Conservation (phyloP, 139 green algal species). For the Limnomonas spitsbergensis region DNA sequence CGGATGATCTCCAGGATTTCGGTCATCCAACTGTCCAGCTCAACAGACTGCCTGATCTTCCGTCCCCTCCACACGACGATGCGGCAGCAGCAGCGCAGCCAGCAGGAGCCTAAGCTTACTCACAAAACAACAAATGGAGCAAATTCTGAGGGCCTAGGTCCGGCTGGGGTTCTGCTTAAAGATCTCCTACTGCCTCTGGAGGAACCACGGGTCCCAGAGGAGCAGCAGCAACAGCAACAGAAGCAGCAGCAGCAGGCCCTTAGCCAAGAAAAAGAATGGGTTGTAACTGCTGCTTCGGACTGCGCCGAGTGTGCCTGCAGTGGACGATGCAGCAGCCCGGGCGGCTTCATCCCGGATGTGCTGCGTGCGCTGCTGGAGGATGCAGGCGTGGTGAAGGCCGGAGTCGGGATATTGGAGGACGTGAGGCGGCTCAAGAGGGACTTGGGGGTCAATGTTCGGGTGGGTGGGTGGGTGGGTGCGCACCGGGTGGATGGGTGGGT, state of each 20-base stretch:
- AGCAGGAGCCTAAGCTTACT: not conserved
- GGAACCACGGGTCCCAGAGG: not conserved
- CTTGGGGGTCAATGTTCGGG: constrained; percentile 22
- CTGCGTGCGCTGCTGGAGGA: constrained; percentile 26
- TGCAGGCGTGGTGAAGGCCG: constrained; percentile 30
- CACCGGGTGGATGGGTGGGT: too few species aligned
- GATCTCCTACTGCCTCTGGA: not conserved
- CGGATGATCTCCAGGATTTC: not conserved
- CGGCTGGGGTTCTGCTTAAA: not conserved
- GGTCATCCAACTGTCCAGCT: constrained; percentile 2
- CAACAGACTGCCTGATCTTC: not conserved
- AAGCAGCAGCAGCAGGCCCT: not conserved
- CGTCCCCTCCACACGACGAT: not conserved
- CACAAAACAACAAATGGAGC: not conserved
- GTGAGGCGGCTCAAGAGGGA: constrained; percentile 23
- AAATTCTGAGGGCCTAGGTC: not conserved
- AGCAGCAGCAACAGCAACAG: not conserved
- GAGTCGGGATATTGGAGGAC: constrained; percentile 40
- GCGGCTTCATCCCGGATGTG: not conserved
- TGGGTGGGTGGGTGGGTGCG: not conserved
- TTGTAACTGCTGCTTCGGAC: not conserved
- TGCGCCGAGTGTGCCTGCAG: not conserved
- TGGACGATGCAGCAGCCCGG: not conserved
- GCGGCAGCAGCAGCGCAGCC: constrained; percentile 9
- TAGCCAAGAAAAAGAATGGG: not conserved